Evolutionary conservation across 805 yeast species (phyloP), one percentile per base, ranked within the genome.

Genomic region (Wickerhamomyces rabaulensis): DNA sequence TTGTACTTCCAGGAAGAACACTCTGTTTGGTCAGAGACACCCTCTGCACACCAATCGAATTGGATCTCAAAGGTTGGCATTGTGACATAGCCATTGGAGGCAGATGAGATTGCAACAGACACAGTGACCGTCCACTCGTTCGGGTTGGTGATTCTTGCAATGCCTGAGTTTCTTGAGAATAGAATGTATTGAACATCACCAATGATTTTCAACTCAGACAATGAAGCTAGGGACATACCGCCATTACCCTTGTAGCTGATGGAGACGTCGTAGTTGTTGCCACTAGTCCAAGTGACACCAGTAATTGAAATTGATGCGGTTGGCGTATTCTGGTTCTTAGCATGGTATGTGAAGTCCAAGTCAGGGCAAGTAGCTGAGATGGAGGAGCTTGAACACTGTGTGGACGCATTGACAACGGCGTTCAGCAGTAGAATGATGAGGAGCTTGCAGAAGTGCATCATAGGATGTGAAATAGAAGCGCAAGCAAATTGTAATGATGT

Each of bases 1-100:
- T 42, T 53, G 36, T 51, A 59, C 1, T 25, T 39, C 60, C 62
- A 57, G 1, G 16, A 29, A 21, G 40, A 26, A 40, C 63, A 57
- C 42, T 52, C 56, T 9, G 49, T 17, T 29, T 42, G 12, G 29
- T 54, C 56, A 20, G 52, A 42, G 6, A 52, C 49, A 39, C 54
- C 52, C 7, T 40, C 47, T 12, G 43, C 2, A 27, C 52, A 51
- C 51, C 54, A 51, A 36, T 40, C 50, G 37, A 35, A 52, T 25
- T 52, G 48, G 16, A 52, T 45, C 29, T 52, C 47, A 41, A 31
- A 52, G 3, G 44, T 25, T 16, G 45, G 50, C 45, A 47, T 41
- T 21, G 44, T 41, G 12, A 47, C 48, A 29, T 19, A 16, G 4
- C 49, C 46, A 9, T 47, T 23, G 1, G 39, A 16, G 10, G 20